phyloP scores from a whole-genome alignment of 805 yeast genomes.

The Saccharomycopsis sp. region DNA sequence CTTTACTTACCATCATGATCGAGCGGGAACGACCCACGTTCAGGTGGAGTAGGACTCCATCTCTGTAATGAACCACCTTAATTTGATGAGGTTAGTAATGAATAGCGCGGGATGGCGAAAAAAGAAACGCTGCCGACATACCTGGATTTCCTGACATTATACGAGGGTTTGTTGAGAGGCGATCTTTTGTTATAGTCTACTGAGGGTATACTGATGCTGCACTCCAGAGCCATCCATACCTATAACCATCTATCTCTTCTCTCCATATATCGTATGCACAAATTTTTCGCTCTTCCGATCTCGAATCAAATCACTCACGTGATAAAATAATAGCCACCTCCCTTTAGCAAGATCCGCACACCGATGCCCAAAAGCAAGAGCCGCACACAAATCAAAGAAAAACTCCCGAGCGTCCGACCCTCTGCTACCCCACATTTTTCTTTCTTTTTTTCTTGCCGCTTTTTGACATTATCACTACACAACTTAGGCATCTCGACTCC shows the following conservation, averaged over 20 bases:
- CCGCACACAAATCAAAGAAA: background rate
- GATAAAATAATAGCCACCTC: no score
- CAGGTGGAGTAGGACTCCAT: conserved; percentile 78
- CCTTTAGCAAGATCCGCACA: background rate
- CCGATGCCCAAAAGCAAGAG: background rate
- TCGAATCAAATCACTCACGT: no score
- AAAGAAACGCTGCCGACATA: background rate
- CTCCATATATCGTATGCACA: no score
- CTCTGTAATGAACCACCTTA: conserved; percentile 5
- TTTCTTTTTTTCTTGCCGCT: background rate
- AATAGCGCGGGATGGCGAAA: background rate
- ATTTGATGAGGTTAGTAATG: background rate
- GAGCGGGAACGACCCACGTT: conserved; percentile 91
- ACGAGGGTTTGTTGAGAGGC: no score
- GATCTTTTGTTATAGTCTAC: no score
- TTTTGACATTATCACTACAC: background rate
- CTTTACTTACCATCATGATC: conserved; percentile 63
- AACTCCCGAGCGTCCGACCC: background rate
- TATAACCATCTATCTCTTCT: no score
- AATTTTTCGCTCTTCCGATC: background rate
- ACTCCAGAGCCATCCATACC: background rate
- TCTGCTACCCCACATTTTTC: background rate
- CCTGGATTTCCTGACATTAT: conserved; percentile 2
- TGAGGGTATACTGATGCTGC: no score
- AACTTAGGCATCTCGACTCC: background rate